Base-by-base conservation (phyloP, 305 asterid genomes). In the Solanum aculeatissimum region DNA sequence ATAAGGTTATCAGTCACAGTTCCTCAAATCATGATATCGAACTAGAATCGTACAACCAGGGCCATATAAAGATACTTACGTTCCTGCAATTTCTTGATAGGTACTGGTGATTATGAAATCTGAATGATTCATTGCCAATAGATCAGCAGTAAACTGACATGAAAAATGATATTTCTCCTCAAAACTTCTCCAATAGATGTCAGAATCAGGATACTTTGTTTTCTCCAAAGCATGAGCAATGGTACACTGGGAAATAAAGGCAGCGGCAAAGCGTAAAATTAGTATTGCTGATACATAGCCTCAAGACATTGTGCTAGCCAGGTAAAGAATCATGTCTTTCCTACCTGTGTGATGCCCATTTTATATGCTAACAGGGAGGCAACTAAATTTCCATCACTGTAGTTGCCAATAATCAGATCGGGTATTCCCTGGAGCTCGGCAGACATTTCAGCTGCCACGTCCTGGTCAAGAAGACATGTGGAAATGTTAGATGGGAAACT, bases 191-290 rank as follows among this genome's bases (percentile, higher is more conserved):
- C 99, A 97, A 75, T 95, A 97, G 86, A 92, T 91, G 88, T 97
- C 99, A 10, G 99, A 97, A 85, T 97, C 99, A 1, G 99, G 99
- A 92, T 97, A 97, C 86, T 97, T 97, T 15, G 99, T 97, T 87
- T 97, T 97, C 91, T 97, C 99, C 93, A 97, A 84, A 70, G 98
- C 99, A 92, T 97, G 98, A 0, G 99, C 98, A 88, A 95, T 95
- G 69, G 98, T 95, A 89, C 99, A 95, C 98, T 97, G 92, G 32
- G 6, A 72, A 83, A 82, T 15, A 68, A 53, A 40, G 19, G 42
- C 47, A 18, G 10, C 54, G 2, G 25, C 49, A 23, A 62, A 6
- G 69, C 38, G 7, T 69, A 15, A 74, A 25, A 5, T 53, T 51
- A 42, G 45, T 55, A 29, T 14, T 27, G 68, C 54, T 57, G 77